Evolutionary conservation across 306 rosid genomes (phyloP).

Genomic region (Casuarina cunninghamiana): DNA sequence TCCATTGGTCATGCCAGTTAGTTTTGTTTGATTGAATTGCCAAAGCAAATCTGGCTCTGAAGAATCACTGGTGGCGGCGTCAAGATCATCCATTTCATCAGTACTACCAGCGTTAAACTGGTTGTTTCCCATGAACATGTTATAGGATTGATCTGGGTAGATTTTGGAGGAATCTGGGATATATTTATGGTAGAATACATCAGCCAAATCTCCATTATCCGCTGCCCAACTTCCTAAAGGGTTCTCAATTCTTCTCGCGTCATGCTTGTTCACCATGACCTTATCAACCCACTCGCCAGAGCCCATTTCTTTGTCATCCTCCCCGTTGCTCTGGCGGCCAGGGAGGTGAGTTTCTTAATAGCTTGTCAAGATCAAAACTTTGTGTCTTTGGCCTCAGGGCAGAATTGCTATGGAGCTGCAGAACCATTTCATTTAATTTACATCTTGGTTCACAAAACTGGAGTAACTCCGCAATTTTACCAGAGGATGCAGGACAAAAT

Average conservation of each 20-base stretch:
- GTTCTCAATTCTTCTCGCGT: constrained; percentile 51
- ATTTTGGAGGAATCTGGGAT: constrained; percentile 75
- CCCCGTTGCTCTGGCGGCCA: constrained; percentile 77
- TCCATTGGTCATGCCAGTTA: constrained; percentile 48
- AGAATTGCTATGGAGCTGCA: constrained; percentile 61
- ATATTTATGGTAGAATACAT: constrained; percentile 76
- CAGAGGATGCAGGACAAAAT: neutral
- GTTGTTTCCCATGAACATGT: constrained; percentile 59
- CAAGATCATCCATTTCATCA: constrained; percentile 79
- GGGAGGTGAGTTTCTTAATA: constrained; percentile 74
- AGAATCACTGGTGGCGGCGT: constrained; percentile 93
- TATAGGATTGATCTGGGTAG: constrained; percentile 61
- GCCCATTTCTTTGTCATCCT: constrained; percentile 72
- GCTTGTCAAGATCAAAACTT: constrained; percentile 84
- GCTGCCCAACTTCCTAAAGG: constrained; percentile 72
- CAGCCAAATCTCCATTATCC: constrained; percentile 64
- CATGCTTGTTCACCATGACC: constrained; percentile 96
- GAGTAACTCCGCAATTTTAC: constrained; percentile 7
- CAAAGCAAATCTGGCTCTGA: constrained; percentile 92
- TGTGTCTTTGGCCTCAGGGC: constrained; percentile 54
- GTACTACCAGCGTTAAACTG: constrained; percentile 58
- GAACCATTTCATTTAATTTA: constrained; percentile 25
- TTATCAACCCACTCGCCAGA: constrained; percentile 92
- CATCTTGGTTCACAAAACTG: constrained; percentile 11
- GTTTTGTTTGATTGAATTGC: constrained; percentile 80